Evolutionary conservation across 1,284 basidiomycete species (phyloP).

Genomic region (Entoloma clypeatum): DNA sequence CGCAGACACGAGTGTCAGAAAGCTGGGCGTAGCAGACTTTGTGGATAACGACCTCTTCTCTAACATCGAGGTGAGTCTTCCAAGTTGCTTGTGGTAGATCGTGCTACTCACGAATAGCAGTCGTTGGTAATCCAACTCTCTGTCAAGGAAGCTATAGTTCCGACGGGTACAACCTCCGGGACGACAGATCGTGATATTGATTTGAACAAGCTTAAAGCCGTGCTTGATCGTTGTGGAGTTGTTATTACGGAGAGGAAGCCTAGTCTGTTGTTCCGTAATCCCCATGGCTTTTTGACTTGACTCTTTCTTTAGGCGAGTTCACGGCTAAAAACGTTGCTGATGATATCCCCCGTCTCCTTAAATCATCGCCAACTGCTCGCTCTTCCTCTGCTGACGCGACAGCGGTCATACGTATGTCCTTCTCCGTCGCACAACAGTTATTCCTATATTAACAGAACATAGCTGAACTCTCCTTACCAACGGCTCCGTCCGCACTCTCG

Average conservation of each 20-base stretch:
- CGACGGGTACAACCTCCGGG: slow-evolving; percentile 64
- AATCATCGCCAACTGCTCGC: slow-evolving; percentile 33
- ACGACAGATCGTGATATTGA: slow-evolving; percentile 83
- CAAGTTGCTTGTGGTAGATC: slow-evolving; percentile 2
- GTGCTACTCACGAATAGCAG: slow-evolving; percentile 36
- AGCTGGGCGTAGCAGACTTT: slow-evolving; percentile 82
- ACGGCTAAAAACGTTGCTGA: slow-evolving; percentile 78
- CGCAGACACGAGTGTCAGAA: slow-evolving; percentile 71
- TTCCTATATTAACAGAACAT: slow-evolving; percentile 6
- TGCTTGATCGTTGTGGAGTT: slow-evolving; percentile 88
- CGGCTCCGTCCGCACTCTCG: slow-evolving; percentile 76
- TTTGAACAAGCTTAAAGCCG: slow-evolving; percentile 76
- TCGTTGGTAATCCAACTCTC: slow-evolving; percentile 95
- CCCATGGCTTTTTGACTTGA: slow-evolving; percentile 1
- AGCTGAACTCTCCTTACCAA: slow-evolving; percentile 81
- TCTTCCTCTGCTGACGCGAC: slow-evolving; percentile 46
- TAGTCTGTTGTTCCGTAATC: slow-evolving; percentile 44
- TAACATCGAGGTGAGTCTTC: slow-evolving; percentile 77
- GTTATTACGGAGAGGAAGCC: slow-evolving; percentile 87
- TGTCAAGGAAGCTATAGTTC: slow-evolving; percentile 88
- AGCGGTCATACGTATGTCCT: slow-evolving; percentile 43
- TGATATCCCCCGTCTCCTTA: slow-evolving; percentile 78
- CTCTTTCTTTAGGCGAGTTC: slow-evolving; percentile 68
- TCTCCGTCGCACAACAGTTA: neutral
- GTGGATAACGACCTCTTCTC: slow-evolving; percentile 95